A percentile compares a stretch with the other conserved stretches of the same genome.
phyloP scores from a whole-genome alignment of 2,329 filamentous ascomycete species.

The Beauveria caledonica region DNA sequence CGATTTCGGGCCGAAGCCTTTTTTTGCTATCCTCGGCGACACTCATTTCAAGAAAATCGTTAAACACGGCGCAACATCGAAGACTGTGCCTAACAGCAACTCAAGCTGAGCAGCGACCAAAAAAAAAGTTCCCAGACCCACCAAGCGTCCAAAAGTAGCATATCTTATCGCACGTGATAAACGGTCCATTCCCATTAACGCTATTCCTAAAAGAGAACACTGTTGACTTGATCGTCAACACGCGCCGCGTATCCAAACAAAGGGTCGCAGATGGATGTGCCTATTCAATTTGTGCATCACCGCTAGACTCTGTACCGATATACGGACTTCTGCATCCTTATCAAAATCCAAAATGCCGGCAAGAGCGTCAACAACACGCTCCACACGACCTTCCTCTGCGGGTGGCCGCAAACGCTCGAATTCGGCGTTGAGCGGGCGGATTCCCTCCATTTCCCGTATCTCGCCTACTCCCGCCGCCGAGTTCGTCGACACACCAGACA shows the following conservation, averaged over 20 bases:
- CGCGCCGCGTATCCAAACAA: constrained; percentile 12
- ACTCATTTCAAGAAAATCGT: constrained; percentile 19
- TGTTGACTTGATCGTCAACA: constrained; percentile 22
- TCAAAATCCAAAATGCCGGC: constrained; percentile 37
- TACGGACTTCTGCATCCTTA: background rate
- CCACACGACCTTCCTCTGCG: constrained; percentile 36
- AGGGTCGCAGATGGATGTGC: background rate
- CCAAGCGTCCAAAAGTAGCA: background rate
- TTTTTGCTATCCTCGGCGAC: constrained; percentile 26
- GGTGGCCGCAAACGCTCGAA: constrained; percentile 32
- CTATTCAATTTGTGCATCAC: constrained; percentile 3
- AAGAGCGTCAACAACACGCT: constrained; percentile 35
- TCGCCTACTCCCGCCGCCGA: constrained; percentile 59
- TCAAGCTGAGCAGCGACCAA: background rate
- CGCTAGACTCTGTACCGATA: background rate
- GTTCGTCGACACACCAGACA: constrained; percentile 64
- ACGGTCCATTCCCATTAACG: constrained; percentile 10
- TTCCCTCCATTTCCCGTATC: constrained; percentile 38
- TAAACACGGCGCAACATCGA: background rate
- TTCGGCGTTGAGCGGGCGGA: constrained; percentile 30
- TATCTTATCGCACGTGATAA: constrained; percentile 30
- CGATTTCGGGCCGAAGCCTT: constrained; percentile 26
- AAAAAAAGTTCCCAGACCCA: constrained; percentile 19
- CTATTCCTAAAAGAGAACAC: constrained; percentile 24
- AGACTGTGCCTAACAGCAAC: background rate